A percentile compares a stretch with the other conserved stretches of the same genome.
Conservation (phyloP, 768 basidiomycete species). For the Kwoniella mangroviensis region DNA sequence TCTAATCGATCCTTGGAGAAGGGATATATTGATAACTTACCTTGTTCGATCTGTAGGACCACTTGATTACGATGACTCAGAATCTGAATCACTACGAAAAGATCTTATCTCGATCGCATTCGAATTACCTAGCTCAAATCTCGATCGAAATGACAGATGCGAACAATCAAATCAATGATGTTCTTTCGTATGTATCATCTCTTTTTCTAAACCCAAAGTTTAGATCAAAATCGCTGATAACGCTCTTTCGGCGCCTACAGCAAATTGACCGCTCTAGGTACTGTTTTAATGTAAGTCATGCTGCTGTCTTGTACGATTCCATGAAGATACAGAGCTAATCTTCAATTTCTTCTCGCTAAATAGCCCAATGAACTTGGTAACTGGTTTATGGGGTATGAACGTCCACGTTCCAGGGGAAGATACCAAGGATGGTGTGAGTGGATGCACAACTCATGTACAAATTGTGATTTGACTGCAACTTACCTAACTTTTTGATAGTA, state of each 20-base stretch:
- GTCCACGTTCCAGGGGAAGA: conserved; percentile 80
- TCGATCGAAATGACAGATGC: conserved; percentile 99
- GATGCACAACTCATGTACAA: not conserved
- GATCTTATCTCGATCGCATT: conserved; percentile 96
- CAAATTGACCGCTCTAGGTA: conserved; percentile 96
- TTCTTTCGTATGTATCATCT: conserved; percentile 66
- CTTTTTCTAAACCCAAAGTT: not conserved
- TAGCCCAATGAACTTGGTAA: conserved; percentile 74
- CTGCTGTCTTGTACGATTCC: not conserved
- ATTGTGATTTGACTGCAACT: not conserved
- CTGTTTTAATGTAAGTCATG: conserved; percentile 85
- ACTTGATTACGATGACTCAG: conserved; percentile 99
- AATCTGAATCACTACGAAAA: conserved; percentile 99
- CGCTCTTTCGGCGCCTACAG: conserved; percentile 14
- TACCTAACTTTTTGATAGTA: conserved; percentile 55
- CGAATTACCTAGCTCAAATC: conserved; percentile 98
- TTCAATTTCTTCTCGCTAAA: not conserved
- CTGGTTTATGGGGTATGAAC: conserved; percentile 99
- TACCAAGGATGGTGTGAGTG: conserved; percentile 54
- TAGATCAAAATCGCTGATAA: not conserved
- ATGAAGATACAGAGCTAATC: not conserved
- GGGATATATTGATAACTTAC: not conserved
- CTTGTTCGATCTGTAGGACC: conserved; percentile 65
- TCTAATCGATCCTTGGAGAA: not conserved
- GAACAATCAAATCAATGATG: conserved; percentile 99